phyloP scores from a whole-genome alignment of 2,329 filamentous ascomycete genomes.

The Aulographum hederae region DNA sequence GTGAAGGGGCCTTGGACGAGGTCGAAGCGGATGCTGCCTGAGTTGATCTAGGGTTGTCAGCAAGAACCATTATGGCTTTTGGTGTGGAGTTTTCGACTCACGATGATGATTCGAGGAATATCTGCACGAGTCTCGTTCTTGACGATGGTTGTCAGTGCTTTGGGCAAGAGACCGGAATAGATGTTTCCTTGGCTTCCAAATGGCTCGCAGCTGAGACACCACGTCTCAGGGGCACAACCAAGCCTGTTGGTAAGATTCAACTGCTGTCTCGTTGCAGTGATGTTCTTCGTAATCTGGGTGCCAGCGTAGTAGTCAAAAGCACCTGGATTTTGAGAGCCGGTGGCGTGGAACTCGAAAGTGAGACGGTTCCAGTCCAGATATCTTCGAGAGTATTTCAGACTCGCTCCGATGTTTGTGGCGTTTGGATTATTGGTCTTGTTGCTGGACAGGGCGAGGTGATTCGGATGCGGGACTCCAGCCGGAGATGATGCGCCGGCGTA shows the following conservation, averaged over 20 bases:
- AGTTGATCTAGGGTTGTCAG: slow-evolving; percentile 43
- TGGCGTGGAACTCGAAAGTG: slow-evolving; percentile 46
- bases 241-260: slow-evolving; percentile 38
- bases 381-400: slow-evolving; percentile 31
- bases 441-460: slow-evolving; percentile 17
- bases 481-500: slow-evolving; percentile 17
- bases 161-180: slow-evolving; percentile 33
- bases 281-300: slow-evolving; percentile 26
- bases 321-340: slow-evolving; percentile 26
- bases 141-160: slow-evolving; percentile 32
- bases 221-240: slow-evolving; percentile 42
- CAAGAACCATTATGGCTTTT: too few relatives aligned
- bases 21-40: slow-evolving; percentile 42
- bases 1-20: slow-evolving; percentile 45
- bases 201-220: slow-evolving; percentile 37
- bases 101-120: slow-evolving; percentile 36
- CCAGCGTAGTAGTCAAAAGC: slow-evolving; percentile 34
- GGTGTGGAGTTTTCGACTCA: too few relatives aligned
- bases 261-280: slow-evolving; percentile 30
- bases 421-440: too few relatives aligned
- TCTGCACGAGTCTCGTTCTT: slow-evolving; percentile 31
- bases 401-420: slow-evolving; percentile 14
- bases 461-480: slow-evolving; percentile 23
- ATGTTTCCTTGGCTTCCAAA: slow-evolving; percentile 35
- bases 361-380: slow-evolving; percentile 52